Conservation (phyloP, 1,139 yeast species). For the Candida sojae region DNA sequence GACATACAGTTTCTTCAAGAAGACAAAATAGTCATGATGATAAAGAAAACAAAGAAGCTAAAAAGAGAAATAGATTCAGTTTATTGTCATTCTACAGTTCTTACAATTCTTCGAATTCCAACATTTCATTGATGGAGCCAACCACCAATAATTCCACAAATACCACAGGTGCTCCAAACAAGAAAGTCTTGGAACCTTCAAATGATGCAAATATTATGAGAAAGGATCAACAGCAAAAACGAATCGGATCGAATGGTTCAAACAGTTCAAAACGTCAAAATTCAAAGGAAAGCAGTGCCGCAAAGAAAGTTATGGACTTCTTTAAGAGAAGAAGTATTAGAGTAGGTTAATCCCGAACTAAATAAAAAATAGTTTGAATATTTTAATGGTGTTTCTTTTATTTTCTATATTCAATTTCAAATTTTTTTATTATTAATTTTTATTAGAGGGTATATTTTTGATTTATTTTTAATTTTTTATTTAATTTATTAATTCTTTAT, state of each 20-base stretch:
- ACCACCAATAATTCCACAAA: conserved; percentile 13
- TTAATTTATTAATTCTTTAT: neutral
- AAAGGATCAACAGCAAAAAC: conserved; percentile 20
- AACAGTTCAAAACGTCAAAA: conserved; percentile 13
- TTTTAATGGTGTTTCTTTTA: neutral
- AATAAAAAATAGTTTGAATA: neutral
- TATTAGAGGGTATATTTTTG: neutral
- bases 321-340: conserved; percentile 74
- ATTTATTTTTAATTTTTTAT: neutral
- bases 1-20: conserved; percentile 11
- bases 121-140: conserved; percentile 15
- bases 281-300: conserved; percentile 65
- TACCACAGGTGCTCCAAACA: conserved; percentile 14
- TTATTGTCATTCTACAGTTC: conserved; percentile 52
- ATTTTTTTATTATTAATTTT: neutral
- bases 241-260: conserved; percentile 17
- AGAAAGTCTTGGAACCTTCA: conserved; percentile 45
- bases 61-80: conserved; percentile 53
- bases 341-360: conserved; percentile 20
- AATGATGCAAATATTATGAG: conserved; percentile 28
- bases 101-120: conserved; percentile 28
- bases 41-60: conserved; percentile 33
- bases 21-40: conserved; percentile 6
- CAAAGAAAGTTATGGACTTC: conserved; percentile 77
- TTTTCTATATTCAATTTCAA: neutral